These are phyloP conservation scores for Clavispora santaluciae DNA, from an alignment of 805 yeast genomes.

Conservation along the genomic window DNA sequence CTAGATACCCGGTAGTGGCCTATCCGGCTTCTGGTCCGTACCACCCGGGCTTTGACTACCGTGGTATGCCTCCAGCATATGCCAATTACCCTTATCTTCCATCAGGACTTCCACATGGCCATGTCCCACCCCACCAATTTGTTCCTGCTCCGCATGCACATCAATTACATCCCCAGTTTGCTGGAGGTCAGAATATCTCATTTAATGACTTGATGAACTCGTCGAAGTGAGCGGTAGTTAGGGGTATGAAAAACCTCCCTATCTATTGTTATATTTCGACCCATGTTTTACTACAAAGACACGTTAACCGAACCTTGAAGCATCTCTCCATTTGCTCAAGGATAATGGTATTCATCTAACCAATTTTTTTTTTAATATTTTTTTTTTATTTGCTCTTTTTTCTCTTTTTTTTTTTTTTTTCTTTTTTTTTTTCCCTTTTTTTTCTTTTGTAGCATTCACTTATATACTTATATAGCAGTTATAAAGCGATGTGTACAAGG, in stretches of 20 bases:
- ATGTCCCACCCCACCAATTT: slow-evolving; percentile 13
- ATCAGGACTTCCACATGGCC: slow-evolving; percentile 13
- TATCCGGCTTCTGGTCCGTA: slow-evolving; percentile 22
- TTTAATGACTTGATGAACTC: slow-evolving; percentile 37
- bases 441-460: slow-evolving; percentile 2
- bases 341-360: background rate
- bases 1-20: slow-evolving; percentile 30
- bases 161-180: background rate
- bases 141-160: slow-evolving; percentile 6
- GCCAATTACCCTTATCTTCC: slow-evolving; percentile 27
- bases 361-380: slow-evolving; percentile 1
- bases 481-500: background rate
- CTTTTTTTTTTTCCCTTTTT: slow-evolving; percentile 2
- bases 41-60: slow-evolving; percentile 30
- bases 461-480: too few species aligned
- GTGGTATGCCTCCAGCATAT: slow-evolving; percentile 28
- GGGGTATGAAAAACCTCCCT: background rate
- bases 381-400: background rate
- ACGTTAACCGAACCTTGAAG: too few species aligned
- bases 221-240: slow-evolving; percentile 6
- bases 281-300: too few species aligned
- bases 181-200: slow-evolving; percentile 34
- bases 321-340: background rate
- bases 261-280: too few species aligned
- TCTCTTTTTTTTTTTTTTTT: background rate